phyloP scores from a whole-genome alignment of 169 alveolate genomes.

The Plasmodium vivax region DNA sequence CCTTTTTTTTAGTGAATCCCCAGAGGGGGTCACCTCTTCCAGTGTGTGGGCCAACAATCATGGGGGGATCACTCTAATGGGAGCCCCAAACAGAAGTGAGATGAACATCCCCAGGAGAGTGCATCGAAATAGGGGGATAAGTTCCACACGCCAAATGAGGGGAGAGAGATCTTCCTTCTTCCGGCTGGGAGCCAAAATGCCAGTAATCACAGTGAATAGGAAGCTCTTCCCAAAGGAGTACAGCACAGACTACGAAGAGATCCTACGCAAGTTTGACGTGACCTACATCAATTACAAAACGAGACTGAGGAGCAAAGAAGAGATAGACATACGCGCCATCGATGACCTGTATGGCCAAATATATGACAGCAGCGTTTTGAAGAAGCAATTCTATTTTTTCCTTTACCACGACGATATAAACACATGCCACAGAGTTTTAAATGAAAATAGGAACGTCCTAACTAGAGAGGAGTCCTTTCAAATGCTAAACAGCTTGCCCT shows the following conservation, averaged over 20 bases:
- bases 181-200: slow-evolving; percentile 35
- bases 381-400: slow-evolving; percentile 83
- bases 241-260: slow-evolving; percentile 81
- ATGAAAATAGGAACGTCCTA: slow-evolving; percentile 80
- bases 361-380: slow-evolving; percentile 79
- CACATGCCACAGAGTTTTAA: slow-evolving; percentile 77
- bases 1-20: background rate
- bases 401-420: slow-evolving; percentile 83
- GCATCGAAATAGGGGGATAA: background rate
- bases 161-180: background rate
- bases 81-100: background rate
- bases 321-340: slow-evolving; percentile 76
- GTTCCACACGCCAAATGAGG: background rate
- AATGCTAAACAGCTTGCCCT: slow-evolving; percentile 78
- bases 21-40: background rate
- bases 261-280: slow-evolving; percentile 79
- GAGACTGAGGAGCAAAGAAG: slow-evolving; percentile 78
- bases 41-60: background rate
- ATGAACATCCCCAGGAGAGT: background rate
- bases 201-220: slow-evolving; percentile 53
- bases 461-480: slow-evolving; percentile 78
- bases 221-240: slow-evolving; percentile 55
- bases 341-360: slow-evolving; percentile 84
- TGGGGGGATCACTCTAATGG: background rate
- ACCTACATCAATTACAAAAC: slow-evolving; percentile 84